Evolutionary conservation across 495 filamentous ascomycete species (phyloP).

Genomic region (Podospora conica): DNA sequence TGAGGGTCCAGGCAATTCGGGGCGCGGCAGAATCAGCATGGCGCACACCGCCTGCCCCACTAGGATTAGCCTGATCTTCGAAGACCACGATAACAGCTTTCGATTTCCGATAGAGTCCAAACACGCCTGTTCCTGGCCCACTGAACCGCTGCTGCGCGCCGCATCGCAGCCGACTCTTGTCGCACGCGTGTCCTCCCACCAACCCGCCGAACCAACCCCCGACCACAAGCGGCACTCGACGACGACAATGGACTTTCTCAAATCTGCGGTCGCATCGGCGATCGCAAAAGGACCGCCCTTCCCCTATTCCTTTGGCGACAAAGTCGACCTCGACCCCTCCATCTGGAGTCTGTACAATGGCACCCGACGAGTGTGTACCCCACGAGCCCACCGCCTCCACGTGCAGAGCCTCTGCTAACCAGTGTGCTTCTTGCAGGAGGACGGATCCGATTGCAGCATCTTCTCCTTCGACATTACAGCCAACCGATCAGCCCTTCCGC

Average conservation of each 20-base stretch:
- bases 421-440: conserved; percentile 56
- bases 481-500: conserved; percentile 71
- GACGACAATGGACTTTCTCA: conserved; percentile 82
- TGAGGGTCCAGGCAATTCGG: neutral
- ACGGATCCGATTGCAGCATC: conserved; percentile 87
- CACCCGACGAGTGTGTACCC: conserved; percentile 66
- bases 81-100: conserved; percentile 20
- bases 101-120: conserved; percentile 16
- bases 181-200: neutral
- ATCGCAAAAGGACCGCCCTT: conserved; percentile 92
- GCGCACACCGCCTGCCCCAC: conserved; percentile 6
- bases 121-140: neutral
- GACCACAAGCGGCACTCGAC: neutral
- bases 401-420: conserved; percentile 5
- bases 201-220: neutral
- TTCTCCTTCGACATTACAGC: conserved; percentile 85
- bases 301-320: conserved; percentile 85
- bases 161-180: neutral
- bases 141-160: neutral
- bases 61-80: conserved; percentile 8
- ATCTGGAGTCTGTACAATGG: conserved; percentile 93
- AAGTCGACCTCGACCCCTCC: conserved; percentile 78
- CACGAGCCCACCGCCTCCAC: neutral
- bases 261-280: conserved; percentile 92
- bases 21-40: neutral